Evolutionary conservation across 495 filamentous ascomycete species (phyloP), one percentile per base, ranked within the genome.

Genomic region (Xylaria acuta): DNA sequence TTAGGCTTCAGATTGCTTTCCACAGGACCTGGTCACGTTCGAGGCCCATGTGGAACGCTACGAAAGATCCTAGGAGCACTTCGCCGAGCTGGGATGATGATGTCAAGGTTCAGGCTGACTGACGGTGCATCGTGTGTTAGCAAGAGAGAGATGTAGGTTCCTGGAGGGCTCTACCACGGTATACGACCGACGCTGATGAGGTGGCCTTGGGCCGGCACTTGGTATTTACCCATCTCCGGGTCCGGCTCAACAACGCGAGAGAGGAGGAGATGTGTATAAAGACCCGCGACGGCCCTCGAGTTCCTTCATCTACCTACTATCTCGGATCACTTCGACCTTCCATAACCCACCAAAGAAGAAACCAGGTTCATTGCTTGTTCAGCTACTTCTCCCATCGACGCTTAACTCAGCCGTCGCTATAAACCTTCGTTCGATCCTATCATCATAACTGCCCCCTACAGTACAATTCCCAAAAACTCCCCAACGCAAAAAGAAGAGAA

Each of bases 1-100:
- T 71, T 16, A 64, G 45, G n/a, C 69, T 30, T 32, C 59, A 45
- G 59, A 32, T 64, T 45, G 59, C 69, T 56, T 25, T 27, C 14
- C 69, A 64, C 69, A 64, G 47, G 40, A 40, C 14, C 25, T 54
- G 32, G 27, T 49, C 56, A 38, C 38, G 69, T 71, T 71, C 69
- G 25, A 41, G 25, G 22, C 45, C n/a, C 38, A 53, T 71, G 59
- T 71, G 59, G 38, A 64, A 64, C 69, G 43, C 32, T 8, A 27
- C 36, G 32, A 40, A 8, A 54, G 43, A 53, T 62, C 22, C 43
- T 18, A 38, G 67, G 20, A 49, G 18, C 22, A 34, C 18, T 47
- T 56, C 30, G 41, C 8, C 11, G 27, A 49, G 40, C 41, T 45
- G 41, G 38, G 41, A 49, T 65, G 34, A 40, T 62, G 60, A 53